These are phyloP conservation scores for Auriscalpium orientale DNA, from an alignment of 768 basidiomycete species.

Conservation along the genomic window DNA sequence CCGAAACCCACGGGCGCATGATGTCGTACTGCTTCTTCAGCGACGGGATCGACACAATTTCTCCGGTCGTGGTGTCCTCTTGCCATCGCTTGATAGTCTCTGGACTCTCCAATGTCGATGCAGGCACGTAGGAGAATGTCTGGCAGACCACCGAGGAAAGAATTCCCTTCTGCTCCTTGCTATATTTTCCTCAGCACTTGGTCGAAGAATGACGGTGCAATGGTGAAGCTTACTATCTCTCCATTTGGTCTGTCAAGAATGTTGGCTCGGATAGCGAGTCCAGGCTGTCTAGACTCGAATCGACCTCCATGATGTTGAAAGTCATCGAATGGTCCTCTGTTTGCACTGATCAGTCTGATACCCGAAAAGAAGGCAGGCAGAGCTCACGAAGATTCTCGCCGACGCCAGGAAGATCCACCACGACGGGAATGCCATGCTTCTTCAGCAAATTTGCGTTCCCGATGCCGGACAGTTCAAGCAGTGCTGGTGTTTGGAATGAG, in stretches of 20 bases:
- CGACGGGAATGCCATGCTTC: slow-evolving; percentile 20
- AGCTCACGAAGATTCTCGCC: slow-evolving; percentile 31
- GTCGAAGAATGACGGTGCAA: too few relatives aligned
- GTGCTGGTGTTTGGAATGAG: not conserved
- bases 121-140: not conserved
- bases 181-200: not conserved
- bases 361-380: not conserved
- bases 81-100: not conserved
- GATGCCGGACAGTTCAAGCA: slow-evolving; percentile 15
- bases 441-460: slow-evolving; percentile 18
- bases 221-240: slow-evolving; percentile 10
- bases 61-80: not conserved
- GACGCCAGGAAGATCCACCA: slow-evolving; percentile 28
- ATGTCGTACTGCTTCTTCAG: not conserved
- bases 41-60: not conserved
- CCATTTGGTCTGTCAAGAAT: slow-evolving; percentile 4
- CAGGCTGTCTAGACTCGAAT: slow-evolving; percentile 11
- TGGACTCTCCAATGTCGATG: not conserved
- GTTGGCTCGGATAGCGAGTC: slow-evolving; percentile 11
- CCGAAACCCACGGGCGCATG: not conserved
- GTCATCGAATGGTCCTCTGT: slow-evolving; percentile 15
- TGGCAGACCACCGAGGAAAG: not conserved
- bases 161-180: not conserved
- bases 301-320: slow-evolving; percentile 8
- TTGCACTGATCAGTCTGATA: not conserved